Evolutionary conservation across 148 eudicot species (phyloP).

Genomic region (Fagopyrum esculentum): DNA sequence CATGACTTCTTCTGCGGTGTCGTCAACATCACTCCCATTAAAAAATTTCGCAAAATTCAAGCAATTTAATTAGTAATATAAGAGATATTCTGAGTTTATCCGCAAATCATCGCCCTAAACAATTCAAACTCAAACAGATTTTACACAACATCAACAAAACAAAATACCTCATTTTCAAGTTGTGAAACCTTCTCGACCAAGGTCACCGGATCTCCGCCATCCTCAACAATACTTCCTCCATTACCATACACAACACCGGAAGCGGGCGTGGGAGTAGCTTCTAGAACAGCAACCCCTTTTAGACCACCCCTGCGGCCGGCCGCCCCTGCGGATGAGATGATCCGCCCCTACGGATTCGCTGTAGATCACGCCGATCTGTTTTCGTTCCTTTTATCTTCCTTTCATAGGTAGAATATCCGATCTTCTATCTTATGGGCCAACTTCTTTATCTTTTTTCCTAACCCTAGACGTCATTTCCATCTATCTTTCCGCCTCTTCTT

Average conservation of each 20-base stretch:
- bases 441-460: too few species aligned
- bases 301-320: constrained; percentile 3
- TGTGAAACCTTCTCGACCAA: constrained; percentile 34
- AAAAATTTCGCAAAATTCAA: constrained; percentile 1
- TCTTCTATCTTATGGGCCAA: too few species aligned
- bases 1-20: constrained; percentile 53
- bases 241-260: constrained; percentile 9
- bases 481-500: too few species aligned
- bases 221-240: constrained; percentile 20
- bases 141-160: neutral
- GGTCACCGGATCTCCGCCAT: constrained; percentile 25
- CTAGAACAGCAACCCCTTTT: constrained; percentile 25
- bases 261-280: constrained; percentile 14
- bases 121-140: constrained; percentile 1
- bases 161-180: constrained; percentile 78
- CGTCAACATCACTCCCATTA: constrained; percentile 40
- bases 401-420: too few species aligned
- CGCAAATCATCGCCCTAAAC: neutral
- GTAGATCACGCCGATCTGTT: too few species aligned
- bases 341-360: too few species aligned
- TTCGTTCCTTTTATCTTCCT: too few species aligned
- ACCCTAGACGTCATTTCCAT: too few species aligned
- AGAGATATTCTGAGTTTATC: neutral
- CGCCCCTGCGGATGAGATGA: neutral
- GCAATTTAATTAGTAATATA: neutral